Evolutionary conservation across 768 basidiomycete species (phyloP), one percentile per base, ranked within the genome.

Genomic region (Amanita inopinata): DNA sequence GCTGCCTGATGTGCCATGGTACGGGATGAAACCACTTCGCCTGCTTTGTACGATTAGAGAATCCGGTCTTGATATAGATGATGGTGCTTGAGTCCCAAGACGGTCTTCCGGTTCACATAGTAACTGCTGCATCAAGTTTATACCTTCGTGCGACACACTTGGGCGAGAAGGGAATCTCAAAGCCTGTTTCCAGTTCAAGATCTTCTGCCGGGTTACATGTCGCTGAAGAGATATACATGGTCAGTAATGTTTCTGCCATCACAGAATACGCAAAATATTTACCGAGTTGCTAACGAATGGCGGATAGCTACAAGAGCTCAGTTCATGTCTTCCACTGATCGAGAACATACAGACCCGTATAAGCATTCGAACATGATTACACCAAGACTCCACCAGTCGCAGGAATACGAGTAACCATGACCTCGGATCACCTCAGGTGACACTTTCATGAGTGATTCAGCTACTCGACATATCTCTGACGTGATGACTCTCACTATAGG

Each of bases 381-480:
- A 9, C 92, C 93, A 34, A 97, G 74, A 63, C 86, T 90, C 94
- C 94, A 99, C 92, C 92, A 98, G 57, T 98, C 94, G 58, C 91
- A 94, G 25, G 83, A 86, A 63, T 87, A 93, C 28, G 83, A 79
- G 62, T 98, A 97, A 18, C 92, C 93, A 56, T 88, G 84, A 15
- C 86, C 85, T 52, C 86, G 77, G 56, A 91, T 88, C 34, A 90
- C 88, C 60, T 90, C 87, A 32, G 87, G 88, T 6, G 85, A 88
- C 86, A 89, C 88, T 90, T 47, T 49, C 32, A 50, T 32, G 46
- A 56, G 53, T 47, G 10, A 5, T 12, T 39, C 38, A 39, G 32
- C n/a, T 24, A 27, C 48, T 53, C 38, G 51, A 19, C 33, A 46
- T 48, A 24, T 49, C 33, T 48, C 49, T 49, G 49, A 51, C 46